Percentiles rank a stretch among this genome's conserved stretches.
These are phyloP conservation scores for Neurospora sp. DNA, from an alignment of 495 filamentous ascomycete genomes.

Conservation along the genomic window DNA sequence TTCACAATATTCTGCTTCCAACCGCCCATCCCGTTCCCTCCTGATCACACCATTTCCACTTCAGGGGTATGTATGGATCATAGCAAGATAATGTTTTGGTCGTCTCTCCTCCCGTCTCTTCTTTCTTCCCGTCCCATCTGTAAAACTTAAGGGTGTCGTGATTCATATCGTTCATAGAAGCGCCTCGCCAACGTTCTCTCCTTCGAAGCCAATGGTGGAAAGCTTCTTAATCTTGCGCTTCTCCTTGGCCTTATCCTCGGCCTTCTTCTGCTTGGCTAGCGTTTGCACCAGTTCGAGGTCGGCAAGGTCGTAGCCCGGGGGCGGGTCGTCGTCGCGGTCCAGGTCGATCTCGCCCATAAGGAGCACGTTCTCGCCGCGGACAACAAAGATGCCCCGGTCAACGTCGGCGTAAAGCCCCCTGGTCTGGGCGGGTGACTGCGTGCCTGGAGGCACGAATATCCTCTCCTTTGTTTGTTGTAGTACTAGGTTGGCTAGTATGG, in stretches of 20 bases:
- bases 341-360: constrained; percentile 91
- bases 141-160: background rate
- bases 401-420: constrained; percentile 66
- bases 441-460: constrained; percentile 51
- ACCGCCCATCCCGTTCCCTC: constrained; percentile 3
- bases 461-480: constrained; percentile 86
- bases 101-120: background rate
- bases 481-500: constrained; percentile 70
- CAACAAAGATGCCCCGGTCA: constrained; percentile 71
- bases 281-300: constrained; percentile 60
- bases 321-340: constrained; percentile 85
- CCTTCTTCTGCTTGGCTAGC: constrained; percentile 58
- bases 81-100: background rate
- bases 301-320: constrained; percentile 55
- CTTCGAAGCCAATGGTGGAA: constrained; percentile 72
- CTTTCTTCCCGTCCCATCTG: background rate
- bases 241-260: constrained; percentile 57
- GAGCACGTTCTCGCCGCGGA: constrained; percentile 88
- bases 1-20: constrained; percentile 71
- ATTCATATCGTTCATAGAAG: constrained; percentile 43
- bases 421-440: constrained; percentile 11
- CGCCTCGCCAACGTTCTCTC: constrained; percentile 69
- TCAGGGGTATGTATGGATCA: background rate
- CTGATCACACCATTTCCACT: background rate
- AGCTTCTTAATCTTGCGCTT: constrained; percentile 61